phyloP scores from a whole-genome alignment of 78 protist species.

The Acrasis kona region DNA sequence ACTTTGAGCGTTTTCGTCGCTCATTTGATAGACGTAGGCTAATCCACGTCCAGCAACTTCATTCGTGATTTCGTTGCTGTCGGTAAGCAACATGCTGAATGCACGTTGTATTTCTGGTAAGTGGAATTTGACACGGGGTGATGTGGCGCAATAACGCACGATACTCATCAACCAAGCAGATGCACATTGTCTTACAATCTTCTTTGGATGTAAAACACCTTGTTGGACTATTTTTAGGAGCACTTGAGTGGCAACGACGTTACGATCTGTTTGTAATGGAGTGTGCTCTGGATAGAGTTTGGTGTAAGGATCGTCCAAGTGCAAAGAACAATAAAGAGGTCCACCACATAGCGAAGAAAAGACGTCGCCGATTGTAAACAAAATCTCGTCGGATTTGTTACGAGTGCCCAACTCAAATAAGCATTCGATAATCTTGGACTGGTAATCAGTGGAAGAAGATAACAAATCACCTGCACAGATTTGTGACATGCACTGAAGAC shows the following conservation, averaged over 20 bases:
- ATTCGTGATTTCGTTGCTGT: neutral
- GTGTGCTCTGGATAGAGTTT: too few species aligned
- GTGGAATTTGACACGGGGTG: neutral
- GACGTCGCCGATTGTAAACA: neutral
- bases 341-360: constrained; percentile 1
- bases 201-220: neutral
- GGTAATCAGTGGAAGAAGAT: too few species aligned
- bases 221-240: neutral
- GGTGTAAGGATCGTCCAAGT: too few species aligned
- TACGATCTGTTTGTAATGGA: neutral
- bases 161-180: neutral
- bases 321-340: neutral
- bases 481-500: neutral
- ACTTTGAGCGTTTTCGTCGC: neutral
- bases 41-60: neutral
- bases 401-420: neutral
- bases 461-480: neutral
- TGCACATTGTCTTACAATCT: neutral
- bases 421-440: neutral
- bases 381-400: neutral
- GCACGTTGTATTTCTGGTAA: neutral
- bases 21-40: neutral
- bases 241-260: neutral
- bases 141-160: neutral
- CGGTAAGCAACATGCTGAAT: neutral